Evolutionary conservation across 2,329 filamentous ascomycete species (phyloP).

Genomic region (Bipolaris cookei): DNA sequence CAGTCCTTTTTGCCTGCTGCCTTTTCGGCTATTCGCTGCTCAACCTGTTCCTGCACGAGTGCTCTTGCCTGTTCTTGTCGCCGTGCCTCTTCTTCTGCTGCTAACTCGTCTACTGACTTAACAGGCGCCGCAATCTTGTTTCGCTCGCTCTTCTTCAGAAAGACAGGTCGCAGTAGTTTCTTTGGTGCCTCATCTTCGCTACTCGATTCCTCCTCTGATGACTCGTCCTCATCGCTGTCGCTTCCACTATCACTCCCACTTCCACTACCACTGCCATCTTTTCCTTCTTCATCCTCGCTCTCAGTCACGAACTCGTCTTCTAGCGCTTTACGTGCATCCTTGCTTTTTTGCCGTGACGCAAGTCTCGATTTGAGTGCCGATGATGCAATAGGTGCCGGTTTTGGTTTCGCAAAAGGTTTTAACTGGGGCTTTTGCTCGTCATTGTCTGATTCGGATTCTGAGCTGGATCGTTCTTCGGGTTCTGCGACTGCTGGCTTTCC

Average conservation of each 20-base stretch:
- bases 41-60: conserved; percentile 86
- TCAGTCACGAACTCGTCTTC: conserved; percentile 68
- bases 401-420: conserved; percentile 43
- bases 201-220: conserved; percentile 60
- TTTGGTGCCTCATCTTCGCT: conserved; percentile 64
- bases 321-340: conserved; percentile 43
- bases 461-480: conserved; percentile 49
- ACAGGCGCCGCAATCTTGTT: conserved; percentile 46
- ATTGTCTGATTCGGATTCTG: conserved; percentile 58
- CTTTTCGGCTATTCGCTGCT: conserved; percentile 77
- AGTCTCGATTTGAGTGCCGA: conserved; percentile 54
- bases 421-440: conserved; percentile 58
- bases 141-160: conserved; percentile 69
- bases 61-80: conserved; percentile 76
- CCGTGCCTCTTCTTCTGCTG: conserved; percentile 60
- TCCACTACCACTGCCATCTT: conserved; percentile 28
- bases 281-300: conserved; percentile 43
- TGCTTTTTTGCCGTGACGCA: conserved; percentile 47
- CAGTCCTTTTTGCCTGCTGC: conserved; percentile 81
- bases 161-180: conserved; percentile 68
- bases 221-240: conserved; percentile 40
- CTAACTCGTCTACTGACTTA: conserved; percentile 50
- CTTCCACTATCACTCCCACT: conserved; percentile 25
- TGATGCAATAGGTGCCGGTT: conserved; percentile 51
- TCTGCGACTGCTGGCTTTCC: conserved; percentile 71